phyloP scores from a whole-genome alignment of 2,329 filamentous ascomycete species.

The Kalaharituber pfeilii region DNA sequence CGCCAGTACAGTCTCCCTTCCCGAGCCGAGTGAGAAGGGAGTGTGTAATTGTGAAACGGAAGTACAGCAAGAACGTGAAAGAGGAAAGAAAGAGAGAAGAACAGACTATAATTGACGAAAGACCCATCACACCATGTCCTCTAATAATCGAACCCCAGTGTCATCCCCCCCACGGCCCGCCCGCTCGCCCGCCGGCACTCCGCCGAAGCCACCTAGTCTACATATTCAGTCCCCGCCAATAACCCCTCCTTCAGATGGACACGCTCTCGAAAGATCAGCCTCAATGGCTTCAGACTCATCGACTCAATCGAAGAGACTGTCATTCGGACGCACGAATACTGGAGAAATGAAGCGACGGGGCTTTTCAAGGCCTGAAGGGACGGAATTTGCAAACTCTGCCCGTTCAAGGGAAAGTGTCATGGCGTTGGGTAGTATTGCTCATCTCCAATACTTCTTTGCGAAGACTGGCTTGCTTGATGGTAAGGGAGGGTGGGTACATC shows the following conservation, averaged over 20 bases:
- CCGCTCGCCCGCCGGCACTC: background rate
- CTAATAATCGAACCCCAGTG: background rate
- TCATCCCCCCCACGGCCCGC: background rate
- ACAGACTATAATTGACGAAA: too few species aligned
- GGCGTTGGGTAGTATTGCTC: constrained; percentile 88
- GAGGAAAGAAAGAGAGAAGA: too few species aligned
- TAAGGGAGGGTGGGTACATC: constrained; percentile 47
- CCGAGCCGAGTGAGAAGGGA: too few species aligned
- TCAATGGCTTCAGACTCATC: background rate
- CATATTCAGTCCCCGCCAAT: background rate
- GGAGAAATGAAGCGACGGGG: constrained; percentile 42
- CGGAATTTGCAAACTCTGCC: constrained; percentile 78
- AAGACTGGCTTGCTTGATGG: constrained; percentile 83
- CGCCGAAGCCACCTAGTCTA: background rate
- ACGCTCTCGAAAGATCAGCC: background rate
- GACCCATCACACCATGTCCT: background rate
- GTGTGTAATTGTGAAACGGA: too few species aligned
- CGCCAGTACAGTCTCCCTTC: too few species aligned
- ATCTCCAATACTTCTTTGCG: constrained; percentile 96
- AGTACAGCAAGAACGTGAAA: too few species aligned
- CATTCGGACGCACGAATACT: constrained; percentile 22
- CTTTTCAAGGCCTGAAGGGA: constrained; percentile 74
- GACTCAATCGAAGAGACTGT: background rate
- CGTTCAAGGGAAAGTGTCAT: constrained; percentile 84
- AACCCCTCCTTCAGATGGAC: background rate